A percentile compares a stretch with the other conserved stretches of the same genome.
Evolutionary conservation across 1,139 yeast genomes (phyloP).

Genomic region (Maudiozyma humilis): DNA sequence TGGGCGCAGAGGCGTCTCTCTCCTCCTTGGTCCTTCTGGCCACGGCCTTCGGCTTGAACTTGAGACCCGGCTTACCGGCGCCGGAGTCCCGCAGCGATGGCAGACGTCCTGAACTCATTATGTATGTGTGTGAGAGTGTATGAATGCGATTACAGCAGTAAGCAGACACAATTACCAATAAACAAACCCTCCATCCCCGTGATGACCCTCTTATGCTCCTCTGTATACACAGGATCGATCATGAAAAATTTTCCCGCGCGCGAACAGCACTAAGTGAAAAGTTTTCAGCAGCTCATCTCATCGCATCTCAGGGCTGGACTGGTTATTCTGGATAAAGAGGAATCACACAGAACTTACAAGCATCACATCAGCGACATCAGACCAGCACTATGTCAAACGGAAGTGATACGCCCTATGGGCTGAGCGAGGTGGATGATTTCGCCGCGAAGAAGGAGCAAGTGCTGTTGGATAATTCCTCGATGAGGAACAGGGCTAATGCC

Average conservation of each 20-base stretch:
- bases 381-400: conserved; percentile 3
- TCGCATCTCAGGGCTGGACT: conserved; percentile 10
- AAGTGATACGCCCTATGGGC: conserved; percentile 31
- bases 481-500: conserved; percentile 29
- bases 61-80: conserved; percentile 42
- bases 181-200: background rate
- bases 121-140: background rate
- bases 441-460: conserved; percentile 58
- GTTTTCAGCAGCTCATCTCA: conserved; percentile 13
- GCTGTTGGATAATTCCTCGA: conserved; percentile 51
- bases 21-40: conserved; percentile 78
- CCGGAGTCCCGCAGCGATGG: conserved; percentile 26
- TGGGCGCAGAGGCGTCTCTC: conserved; percentile 67
- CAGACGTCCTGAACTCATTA: conserved; percentile 27
- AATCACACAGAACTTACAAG: background rate
- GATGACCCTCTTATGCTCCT: background rate
- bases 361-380: background rate
- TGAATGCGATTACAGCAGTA: background rate
- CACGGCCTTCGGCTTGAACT: conserved; percentile 77
- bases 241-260: background rate
- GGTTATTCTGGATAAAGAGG: no score
- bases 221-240: no score
- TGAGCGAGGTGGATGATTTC: conserved; percentile 67
- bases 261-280: background rate
- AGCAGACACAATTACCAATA: background rate